A percentile compares a stretch with the other conserved stretches of the same genome.
phyloP scores from a whole-genome alignment of 805 yeast genomes.

The Suhomyces pyralidae region DNA sequence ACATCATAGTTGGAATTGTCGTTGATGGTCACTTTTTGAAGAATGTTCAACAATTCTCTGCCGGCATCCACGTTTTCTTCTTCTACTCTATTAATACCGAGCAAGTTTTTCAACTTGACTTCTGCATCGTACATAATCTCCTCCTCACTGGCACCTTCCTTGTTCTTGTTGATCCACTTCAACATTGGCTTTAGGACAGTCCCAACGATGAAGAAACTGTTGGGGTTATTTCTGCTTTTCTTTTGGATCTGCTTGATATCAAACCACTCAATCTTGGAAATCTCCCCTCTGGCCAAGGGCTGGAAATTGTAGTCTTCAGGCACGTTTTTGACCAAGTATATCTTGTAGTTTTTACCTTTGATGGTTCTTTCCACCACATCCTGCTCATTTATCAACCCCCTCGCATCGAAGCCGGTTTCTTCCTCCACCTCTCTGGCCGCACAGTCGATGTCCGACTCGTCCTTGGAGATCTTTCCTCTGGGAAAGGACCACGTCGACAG shows the following conservation, averaged over 20 bases:
- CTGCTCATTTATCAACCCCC: slow-evolving; percentile 61
- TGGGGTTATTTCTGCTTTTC: slow-evolving; percentile 39
- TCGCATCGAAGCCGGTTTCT: slow-evolving; percentile 88
- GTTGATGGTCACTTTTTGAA: slow-evolving; percentile 34
- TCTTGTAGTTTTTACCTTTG: slow-evolving; percentile 79
- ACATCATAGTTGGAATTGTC: slow-evolving; percentile 15
- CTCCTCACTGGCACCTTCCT: slow-evolving; percentile 46
- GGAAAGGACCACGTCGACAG: slow-evolving; percentile 90
- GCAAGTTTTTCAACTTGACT: slow-evolving; percentile 55
- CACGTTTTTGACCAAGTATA: slow-evolving; percentile 72
- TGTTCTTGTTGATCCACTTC: slow-evolving; percentile 55
- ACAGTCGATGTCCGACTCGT: slow-evolving; percentile 83
- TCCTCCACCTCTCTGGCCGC: slow-evolving; percentile 90
- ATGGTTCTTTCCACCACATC: slow-evolving; percentile 80
- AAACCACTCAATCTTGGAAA: slow-evolving; percentile 77
- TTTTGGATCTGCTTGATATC: slow-evolving; percentile 47
- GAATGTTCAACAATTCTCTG: slow-evolving; percentile 66
- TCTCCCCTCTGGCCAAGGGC: slow-evolving; percentile 87
- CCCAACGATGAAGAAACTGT: slow-evolving; percentile 44
- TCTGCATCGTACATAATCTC: slow-evolving; percentile 65
- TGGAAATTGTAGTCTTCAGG: slow-evolving; percentile 73
- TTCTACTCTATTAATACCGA: slow-evolving; percentile 50
- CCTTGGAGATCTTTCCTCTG: slow-evolving; percentile 92
- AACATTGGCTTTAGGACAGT: slow-evolving; percentile 50
- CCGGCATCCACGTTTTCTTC: slow-evolving; percentile 57